Evolutionary conservation across 2,329 filamentous ascomycete genomes (phyloP).

Genomic region (Exophiala sideris): DNA sequence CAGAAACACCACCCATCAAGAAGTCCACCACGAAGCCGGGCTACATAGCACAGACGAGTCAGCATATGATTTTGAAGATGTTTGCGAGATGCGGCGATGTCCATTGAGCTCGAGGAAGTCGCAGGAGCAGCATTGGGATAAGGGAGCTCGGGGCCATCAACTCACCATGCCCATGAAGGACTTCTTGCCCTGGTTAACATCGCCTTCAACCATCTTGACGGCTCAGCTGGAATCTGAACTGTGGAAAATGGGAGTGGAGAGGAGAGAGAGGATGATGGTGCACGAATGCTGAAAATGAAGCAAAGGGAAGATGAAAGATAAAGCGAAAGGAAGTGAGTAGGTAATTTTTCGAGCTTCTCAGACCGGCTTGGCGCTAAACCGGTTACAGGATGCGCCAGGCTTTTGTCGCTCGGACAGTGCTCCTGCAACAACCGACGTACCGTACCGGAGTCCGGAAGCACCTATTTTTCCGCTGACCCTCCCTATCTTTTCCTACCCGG

Average conservation of each 20-base stretch:
- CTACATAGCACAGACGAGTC: conserved; percentile 28
- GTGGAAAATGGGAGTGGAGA: conserved; percentile 32
- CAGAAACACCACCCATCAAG: conserved; percentile 99
- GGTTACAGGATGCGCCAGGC: conserved; percentile 6
- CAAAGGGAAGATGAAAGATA: conserved; percentile 33
- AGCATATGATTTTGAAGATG: conserved; percentile 27
- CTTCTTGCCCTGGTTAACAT: conserved; percentile 52
- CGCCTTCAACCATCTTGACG: conserved; percentile 47
- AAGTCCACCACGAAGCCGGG: conserved; percentile 97
- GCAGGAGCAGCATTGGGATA: not conserved
- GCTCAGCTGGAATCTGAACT: conserved; percentile 30
- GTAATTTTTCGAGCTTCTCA: conserved; percentile 24
- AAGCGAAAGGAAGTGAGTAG: conserved; percentile 34
- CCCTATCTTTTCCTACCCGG: conserved; percentile 2
- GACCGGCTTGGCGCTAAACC: conserved; percentile 19
- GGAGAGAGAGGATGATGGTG: conserved; percentile 32
- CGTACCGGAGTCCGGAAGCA: not conserved
- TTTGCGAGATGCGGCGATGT: not conserved
- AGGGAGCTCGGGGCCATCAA: not conserved
- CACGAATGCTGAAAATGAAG: no score
- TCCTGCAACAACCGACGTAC: not conserved
- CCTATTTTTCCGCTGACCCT: conserved; percentile 1
- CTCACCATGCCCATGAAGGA: conserved; percentile 44
- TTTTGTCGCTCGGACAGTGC: not conserved
- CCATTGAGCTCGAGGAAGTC: conserved; percentile 1